These are phyloP conservation scores for Chloris gayana DNA, from an alignment of 176 grass and related monocot species.

Conservation along the genomic window DNA sequence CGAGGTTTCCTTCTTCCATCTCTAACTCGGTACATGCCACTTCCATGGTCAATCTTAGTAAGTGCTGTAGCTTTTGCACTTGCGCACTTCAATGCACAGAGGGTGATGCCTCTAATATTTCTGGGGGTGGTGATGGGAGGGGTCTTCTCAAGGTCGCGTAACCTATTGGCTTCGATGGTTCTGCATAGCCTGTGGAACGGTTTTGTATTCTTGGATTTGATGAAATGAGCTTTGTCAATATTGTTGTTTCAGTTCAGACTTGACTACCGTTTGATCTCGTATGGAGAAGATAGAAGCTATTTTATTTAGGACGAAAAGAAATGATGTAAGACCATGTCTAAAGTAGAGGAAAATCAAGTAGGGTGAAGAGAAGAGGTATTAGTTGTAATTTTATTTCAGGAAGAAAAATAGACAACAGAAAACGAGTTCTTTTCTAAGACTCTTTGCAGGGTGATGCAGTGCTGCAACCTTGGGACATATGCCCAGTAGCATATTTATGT, in stretches of 20 bases:
- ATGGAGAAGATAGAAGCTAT: constrained; percentile 6
- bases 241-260: constrained; percentile 25
- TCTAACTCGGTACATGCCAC: constrained; percentile 83
- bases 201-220: constrained; percentile 95
- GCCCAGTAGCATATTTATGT: constrained; percentile 21
- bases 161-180: constrained; percentile 77
- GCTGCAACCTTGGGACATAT: constrained; percentile 5
- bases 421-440: neutral
- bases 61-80: constrained; percentile 81
- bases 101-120: constrained; percentile 83
- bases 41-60: constrained; percentile 71
- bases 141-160: constrained; percentile 78
- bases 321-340: neutral
- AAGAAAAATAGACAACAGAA: constrained; percentile 4
- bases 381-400: neutral
- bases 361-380: neutral
- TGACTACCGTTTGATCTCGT: constrained; percentile 1
- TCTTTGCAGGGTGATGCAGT: constrained; percentile 10
- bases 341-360: constrained; percentile 20
- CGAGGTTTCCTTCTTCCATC: constrained; percentile 97
- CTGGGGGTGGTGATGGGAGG: constrained; percentile 93
- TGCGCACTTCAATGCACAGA: constrained; percentile 94
- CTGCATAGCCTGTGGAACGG: constrained; percentile 95
- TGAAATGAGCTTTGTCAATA: constrained; percentile 59
- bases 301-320: neutral